Percentiles rank a stretch among this genome's conserved stretches.
phyloP scores from a whole-genome alignment of 2,329 filamentous ascomycete species.

The Neospermospora avenae region DNA sequence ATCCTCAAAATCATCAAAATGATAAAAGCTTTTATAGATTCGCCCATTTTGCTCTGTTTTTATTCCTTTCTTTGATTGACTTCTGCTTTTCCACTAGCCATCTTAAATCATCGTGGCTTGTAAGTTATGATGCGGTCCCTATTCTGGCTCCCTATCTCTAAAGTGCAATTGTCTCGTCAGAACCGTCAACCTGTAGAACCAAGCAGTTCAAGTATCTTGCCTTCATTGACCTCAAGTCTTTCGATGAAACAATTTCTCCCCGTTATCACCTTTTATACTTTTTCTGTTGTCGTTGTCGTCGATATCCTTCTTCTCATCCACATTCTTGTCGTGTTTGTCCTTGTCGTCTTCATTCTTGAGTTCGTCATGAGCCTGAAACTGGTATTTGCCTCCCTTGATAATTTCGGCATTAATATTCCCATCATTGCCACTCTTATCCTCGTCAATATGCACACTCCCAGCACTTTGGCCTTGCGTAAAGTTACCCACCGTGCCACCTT shows the following conservation, averaged over 20 bases:
- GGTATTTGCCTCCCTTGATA: not conserved
- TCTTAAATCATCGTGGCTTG: too few relatives aligned
- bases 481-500: not conserved
- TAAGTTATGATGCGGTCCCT: too few relatives aligned
- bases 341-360: not conserved
- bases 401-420: not conserved
- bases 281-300: not conserved
- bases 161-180: too few relatives aligned
- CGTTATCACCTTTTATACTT: not conserved
- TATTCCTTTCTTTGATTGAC: too few relatives aligned
- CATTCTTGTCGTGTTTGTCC: not conserved
- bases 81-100: too few relatives aligned
- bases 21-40: too few relatives aligned
- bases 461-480: not conserved
- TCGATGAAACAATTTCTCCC: not conserved
- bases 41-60: too few relatives aligned
- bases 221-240: not conserved
- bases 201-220: not conserved
- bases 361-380: too few relatives aligned
- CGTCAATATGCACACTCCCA: not conserved
- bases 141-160: too few relatives aligned
- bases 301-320: not conserved
- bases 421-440: not conserved
- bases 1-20: too few relatives aligned
- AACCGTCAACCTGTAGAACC: too few relatives aligned